Percentiles rank a stretch among this genome's conserved stretches.
Conservation (phyloP, 192 early-diverging fungal genomes). For the Spinellus fusiger region DNA sequence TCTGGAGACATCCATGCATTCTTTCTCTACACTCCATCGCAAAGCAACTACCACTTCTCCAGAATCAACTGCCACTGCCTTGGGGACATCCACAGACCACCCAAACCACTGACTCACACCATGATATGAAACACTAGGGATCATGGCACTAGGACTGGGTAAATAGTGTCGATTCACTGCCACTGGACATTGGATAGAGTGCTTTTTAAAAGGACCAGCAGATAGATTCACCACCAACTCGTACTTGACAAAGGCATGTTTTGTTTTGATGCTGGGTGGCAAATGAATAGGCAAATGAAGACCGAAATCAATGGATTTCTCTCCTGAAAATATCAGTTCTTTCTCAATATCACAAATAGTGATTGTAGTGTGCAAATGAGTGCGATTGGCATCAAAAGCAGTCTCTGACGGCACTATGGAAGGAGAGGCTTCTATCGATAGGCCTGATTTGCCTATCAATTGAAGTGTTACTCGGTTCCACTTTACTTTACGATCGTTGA, state of each 20-base stretch:
- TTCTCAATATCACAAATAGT: conserved; percentile 32
- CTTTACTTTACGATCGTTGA: conserved; percentile 23
- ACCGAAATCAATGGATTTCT: conserved; percentile 26
- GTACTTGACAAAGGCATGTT: conserved; percentile 29
- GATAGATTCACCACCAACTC: conserved; percentile 27
- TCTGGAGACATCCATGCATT: conserved; percentile 22
- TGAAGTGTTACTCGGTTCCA: conserved; percentile 31
- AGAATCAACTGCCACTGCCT: conserved; percentile 27
- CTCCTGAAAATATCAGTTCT: conserved; percentile 29
- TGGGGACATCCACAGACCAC: conserved; percentile 27
- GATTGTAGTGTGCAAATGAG: conserved; percentile 11
- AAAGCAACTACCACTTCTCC: conserved; percentile 28
- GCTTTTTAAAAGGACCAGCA: conserved; percentile 30
- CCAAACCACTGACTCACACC: conserved; percentile 31
- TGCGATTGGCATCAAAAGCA: background rate
- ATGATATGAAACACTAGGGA: conserved; percentile 19
- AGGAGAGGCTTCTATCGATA: conserved; percentile 14
- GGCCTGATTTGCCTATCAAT: conserved; percentile 21
- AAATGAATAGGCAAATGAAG: conserved; percentile 29
- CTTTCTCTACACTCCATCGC: conserved; percentile 34
- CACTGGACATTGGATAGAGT: conserved; percentile 22
- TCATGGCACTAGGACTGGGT: conserved; percentile 28
- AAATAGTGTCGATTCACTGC: conserved; percentile 26
- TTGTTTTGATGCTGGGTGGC: conserved; percentile 22
- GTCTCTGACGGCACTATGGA: conserved; percentile 2